These are phyloP conservation scores for Albugo candida DNA, from an alignment of 352 stramenopile genomes.

Conservation along the genomic window DNA sequence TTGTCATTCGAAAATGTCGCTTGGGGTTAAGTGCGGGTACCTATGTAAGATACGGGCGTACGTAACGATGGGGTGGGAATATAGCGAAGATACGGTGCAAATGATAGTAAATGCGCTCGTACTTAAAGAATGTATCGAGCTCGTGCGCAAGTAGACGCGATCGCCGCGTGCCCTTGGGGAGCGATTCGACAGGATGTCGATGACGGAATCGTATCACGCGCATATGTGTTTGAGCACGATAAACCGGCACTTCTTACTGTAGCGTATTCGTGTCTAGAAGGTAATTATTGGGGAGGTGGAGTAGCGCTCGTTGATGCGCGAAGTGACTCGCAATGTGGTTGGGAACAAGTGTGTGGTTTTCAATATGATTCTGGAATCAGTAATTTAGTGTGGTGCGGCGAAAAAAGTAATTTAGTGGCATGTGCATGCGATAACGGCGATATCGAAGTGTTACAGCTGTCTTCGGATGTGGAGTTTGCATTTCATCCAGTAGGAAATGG, in stretches of 20 bases:
- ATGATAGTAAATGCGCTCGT: neutral
- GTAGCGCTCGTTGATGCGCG: conserved; percentile 26
- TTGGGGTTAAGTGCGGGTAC: too few species aligned
- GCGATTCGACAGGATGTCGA: too few species aligned
- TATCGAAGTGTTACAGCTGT: conserved; percentile 23
- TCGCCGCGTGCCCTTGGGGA: conserved; percentile 15
- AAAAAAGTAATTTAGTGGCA: conserved; percentile 24
- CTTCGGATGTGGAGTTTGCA: conserved; percentile 15
- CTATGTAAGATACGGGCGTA: too few species aligned
- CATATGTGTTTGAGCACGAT: conserved; percentile 2
- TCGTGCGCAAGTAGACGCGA: conserved; percentile 21
- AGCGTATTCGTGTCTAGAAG: conserved; percentile 47
- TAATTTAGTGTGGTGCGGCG: conserved; percentile 29
- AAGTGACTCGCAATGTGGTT: conserved; percentile 4
- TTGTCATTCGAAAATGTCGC: too few species aligned
- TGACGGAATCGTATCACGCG: too few species aligned
- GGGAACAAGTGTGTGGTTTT: conserved; percentile 20
- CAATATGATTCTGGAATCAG: conserved; percentile 26
- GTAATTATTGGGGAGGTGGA: conserved; percentile 50
- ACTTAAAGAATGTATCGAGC: conserved; percentile 1
- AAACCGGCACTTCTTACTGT: conserved; percentile 28
- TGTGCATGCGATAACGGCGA: conserved; percentile 61
- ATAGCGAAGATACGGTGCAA: neutral
- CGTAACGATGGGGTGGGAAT: too few species aligned
- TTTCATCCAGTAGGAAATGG: conserved; percentile 16